These are phyloP conservation scores for Cercospora nicotianae DNA, from an alignment of 2,329 filamentous ascomycete genomes.

Conservation along the genomic window DNA sequence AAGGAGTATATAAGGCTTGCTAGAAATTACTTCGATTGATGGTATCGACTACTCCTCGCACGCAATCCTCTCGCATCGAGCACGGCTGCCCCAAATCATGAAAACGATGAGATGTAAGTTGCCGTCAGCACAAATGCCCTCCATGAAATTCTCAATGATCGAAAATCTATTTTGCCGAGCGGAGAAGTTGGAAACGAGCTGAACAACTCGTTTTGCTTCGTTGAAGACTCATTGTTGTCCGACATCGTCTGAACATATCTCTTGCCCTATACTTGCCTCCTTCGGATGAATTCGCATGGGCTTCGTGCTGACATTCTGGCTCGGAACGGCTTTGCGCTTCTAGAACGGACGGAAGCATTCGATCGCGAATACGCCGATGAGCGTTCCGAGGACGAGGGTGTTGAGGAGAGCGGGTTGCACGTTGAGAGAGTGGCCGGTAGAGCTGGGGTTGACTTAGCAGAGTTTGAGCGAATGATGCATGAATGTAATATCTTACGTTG, in stretches of 20 bases:
- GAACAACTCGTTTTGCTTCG: slow-evolving; percentile 7
- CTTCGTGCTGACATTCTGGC: background rate
- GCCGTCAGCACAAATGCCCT: no score
- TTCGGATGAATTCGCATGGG: background rate
- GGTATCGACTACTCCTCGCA: no score
- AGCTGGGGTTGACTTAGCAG: background rate
- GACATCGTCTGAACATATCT: slow-evolving; percentile 13
- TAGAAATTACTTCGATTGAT: no score
- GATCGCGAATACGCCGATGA: background rate
- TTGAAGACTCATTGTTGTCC: slow-evolving; percentile 4
- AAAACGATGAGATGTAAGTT: no score
- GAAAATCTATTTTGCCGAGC: slow-evolving; percentile 10
- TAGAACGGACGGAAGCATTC: background rate
- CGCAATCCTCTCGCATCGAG: no score
- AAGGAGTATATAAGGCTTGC: background rate
- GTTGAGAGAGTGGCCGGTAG: background rate
- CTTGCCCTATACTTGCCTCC: no score
- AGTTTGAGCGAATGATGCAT: background rate
- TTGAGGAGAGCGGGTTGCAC: background rate
- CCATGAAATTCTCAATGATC: no score
- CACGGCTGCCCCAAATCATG: no score
- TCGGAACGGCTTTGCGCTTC: background rate
- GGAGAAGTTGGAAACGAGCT: background rate
- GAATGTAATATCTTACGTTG: background rate
- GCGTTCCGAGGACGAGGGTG: background rate